These are phyloP conservation scores for Trametes coccinea DNA, from an alignment of 768 basidiomycete genomes.

Conservation along the genomic window DNA sequence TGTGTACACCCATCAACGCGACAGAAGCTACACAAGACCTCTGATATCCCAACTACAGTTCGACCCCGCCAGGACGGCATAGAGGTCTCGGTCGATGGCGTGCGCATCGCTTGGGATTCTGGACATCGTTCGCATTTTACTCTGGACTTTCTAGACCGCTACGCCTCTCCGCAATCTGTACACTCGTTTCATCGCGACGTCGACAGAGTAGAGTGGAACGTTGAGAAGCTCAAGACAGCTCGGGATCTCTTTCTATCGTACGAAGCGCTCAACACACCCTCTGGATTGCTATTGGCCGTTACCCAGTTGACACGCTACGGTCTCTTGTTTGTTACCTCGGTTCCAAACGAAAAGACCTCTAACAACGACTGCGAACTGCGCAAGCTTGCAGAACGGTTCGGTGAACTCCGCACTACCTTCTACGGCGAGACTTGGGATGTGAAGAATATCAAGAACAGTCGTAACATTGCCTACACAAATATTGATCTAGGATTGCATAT, in stretches of 20 bases:
- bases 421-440: constrained; percentile 93
- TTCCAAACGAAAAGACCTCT: constrained; percentile 62
- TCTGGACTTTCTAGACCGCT: constrained; percentile 47
- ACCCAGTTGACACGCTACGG: constrained; percentile 73
- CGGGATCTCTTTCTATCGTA: constrained; percentile 60
- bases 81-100: constrained; percentile 42
- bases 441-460: constrained; percentile 66
- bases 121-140: constrained; percentile 61
- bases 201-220: constrained; percentile 46
- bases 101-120: constrained; percentile 57
- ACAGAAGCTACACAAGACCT: constrained; percentile 64
- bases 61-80: constrained; percentile 38
- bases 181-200: constrained; percentile 48
- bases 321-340: constrained; percentile 68
- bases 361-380: constrained; percentile 67
- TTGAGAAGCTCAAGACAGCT: constrained; percentile 35
- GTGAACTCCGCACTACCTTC: constrained; percentile 81
- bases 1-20: constrained; percentile 44
- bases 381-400: constrained; percentile 64
- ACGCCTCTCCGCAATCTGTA: constrained; percentile 42
- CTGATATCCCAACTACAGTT: constrained; percentile 44
- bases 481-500: constrained; percentile 86
- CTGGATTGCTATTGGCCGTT: constrained; percentile 57
- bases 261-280: constrained; percentile 43
- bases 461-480: constrained; percentile 95